Base-by-base conservation (phyloP, 2,329 filamentous ascomycete genomes). In the Aspergillus versicolor region DNA sequence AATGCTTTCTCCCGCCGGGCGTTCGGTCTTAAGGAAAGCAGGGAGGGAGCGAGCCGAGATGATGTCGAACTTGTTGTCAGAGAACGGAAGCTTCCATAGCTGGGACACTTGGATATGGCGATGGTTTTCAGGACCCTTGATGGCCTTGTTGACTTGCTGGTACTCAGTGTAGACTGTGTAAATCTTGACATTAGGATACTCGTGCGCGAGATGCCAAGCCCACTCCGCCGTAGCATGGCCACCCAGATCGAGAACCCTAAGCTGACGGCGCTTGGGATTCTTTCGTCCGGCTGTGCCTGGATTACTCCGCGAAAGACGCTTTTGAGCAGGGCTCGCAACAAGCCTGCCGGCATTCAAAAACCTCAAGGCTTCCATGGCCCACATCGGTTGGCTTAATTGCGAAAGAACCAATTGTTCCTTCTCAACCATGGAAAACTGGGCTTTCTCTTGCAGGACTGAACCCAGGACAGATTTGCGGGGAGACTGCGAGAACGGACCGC, bases 161-260 rank as follows among this genome's bases (percentile, higher is more conserved):
- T 85, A 83, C 74, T 89, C 89, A 62, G 88, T 91, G 38, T 89
- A 89, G 54, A 93, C 91, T 0, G 93, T 97, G 77, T 92, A 95
- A 53, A 97, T 85, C 71, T 91, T 92, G 56, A 90, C 84, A 71
- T 91, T 88, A 17, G 90, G 91, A 73, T 92, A 94, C 71, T 93
- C 88, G 48, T 90, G 82, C 1, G 94, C 92, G 57, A 91, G 89
- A 70, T 94, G 88, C 94, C 94, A 99, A 21, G 90, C 93, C 94
- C 94, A 99, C 74, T 96, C 92, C 70, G 91, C 93, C 13, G 89
- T 86, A 0, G 88, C 82, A 70, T 93, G 88, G 44, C 92, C 92
- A 48, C 90, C 92, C 34, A 97, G 86, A 70, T 97, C 93, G 24
- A 97, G 83, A 56, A 97, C 88, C 34, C 89, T 81, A 3, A 86